Evolutionary conservation across 1,139 yeast species (phyloP), one percentile per base, ranked within the genome.

Genomic region (Suhomyces kunorum): DNA sequence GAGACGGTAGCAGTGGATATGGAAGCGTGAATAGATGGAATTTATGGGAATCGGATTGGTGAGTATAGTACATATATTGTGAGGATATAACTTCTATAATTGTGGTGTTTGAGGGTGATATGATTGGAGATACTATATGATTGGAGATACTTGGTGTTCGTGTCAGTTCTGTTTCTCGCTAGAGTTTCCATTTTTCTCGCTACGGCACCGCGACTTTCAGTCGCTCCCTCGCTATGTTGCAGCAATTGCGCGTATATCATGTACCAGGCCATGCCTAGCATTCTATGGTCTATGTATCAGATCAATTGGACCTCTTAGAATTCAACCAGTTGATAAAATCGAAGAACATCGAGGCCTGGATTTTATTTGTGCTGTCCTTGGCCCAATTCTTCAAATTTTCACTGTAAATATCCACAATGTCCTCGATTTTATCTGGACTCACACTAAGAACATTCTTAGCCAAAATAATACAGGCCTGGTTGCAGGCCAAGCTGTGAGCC

Each of bases 241-340:
- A n/a, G n/a, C n/a, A n/a, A n/a, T n/a, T 23, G n/a, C 12, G 33
- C 38, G 29, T 34, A 28, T 7, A 22, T 22, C n/a, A 22, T n/a
- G 26, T 9, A 13, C 23, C 15, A 12, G n/a, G n/a, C n/a, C n/a
- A n/a, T n/a, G 6, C 5, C 18, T 14, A 4, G 8, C 11, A 9
- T n/a, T 27, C 17, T 27, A 27, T 27, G 18, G 26, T n/a, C 16
- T 19, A 23, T 20, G 24, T 8, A 20, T 20, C 24, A 18, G 20
- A 5, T 14, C 17, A 29, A 9, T 29, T 29, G 23, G 16, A 17
- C 59, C 53, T 66, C 44, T 61, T 76, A 6, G 83, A 66, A 42
- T 75, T 76, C 37, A 87, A 58, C 94, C 95, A 89, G 62, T 88
- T 88, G 55, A 86, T 74, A 47, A 88, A 80, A 52, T 89, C 97